These are phyloP conservation scores for Spergularia marina DNA, from an alignment of 148 eudicot species.

Conservation along the genomic window DNA sequence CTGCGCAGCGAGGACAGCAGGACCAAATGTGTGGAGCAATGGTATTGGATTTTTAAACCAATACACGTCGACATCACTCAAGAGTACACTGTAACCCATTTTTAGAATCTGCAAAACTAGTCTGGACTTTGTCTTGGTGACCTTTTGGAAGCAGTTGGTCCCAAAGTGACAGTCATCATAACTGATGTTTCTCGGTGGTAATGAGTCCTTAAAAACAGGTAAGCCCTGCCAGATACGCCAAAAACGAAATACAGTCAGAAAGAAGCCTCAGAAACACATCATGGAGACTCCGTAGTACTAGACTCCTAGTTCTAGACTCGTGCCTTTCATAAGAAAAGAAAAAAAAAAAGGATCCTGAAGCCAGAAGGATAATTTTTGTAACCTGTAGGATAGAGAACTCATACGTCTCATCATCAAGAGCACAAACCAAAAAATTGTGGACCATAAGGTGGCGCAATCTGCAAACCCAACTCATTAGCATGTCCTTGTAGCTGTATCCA, in stretches of 20 bases:
- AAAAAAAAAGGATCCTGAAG: neutral
- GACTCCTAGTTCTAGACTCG: too few species aligned
- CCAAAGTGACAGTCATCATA: constrained; percentile 93
- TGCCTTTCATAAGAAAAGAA: neutral
- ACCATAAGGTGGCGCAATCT: constrained; percentile 59
- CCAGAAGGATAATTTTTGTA: constrained; percentile 2
- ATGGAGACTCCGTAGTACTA: neutral
- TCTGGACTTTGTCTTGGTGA: constrained; percentile 86
- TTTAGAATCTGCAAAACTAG: constrained; percentile 75
- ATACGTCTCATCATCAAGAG: constrained; percentile 79
- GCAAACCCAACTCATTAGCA: constrained; percentile 98
- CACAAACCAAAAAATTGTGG: constrained; percentile 69
- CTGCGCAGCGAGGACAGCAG: constrained; percentile 74
- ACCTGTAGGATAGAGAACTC: constrained; percentile 83
- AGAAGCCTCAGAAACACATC: neutral
- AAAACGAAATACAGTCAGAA: neutral
- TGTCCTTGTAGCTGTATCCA: constrained; percentile 91
- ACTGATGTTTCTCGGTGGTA: constrained; percentile 78
- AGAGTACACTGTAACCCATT: constrained; percentile 75
- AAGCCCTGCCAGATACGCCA: constrained; percentile 50
- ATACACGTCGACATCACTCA: constrained; percentile 93
- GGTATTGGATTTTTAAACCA: constrained; percentile 92
- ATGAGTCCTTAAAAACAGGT: constrained; percentile 67
- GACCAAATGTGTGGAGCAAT: constrained; percentile 66
- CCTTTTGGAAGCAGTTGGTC: constrained; percentile 82